Base-by-base conservation (phyloP, 164 flowering plant species). In the Cinnamomum micranthum region DNA sequence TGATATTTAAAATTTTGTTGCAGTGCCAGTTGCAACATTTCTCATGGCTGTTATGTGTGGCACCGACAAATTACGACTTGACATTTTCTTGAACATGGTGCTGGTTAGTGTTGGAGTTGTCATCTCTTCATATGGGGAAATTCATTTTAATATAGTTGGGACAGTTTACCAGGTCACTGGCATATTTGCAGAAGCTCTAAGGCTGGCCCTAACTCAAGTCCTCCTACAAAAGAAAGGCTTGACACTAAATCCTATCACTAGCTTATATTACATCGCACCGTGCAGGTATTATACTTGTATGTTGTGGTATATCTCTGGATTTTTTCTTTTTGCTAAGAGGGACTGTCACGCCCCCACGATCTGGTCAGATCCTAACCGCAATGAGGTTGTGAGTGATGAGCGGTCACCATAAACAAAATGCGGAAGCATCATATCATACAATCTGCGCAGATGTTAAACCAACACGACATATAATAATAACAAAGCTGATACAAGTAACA, bases 1-100 rank as follows among this genome's bases (percentile, higher is more conserved):
- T 17, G 28, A 27, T 31, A 59, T 79, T n/a, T 51, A 74, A 27
- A 52, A 4, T 74, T 33, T 2, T 68, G 5, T 12, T 85, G 24
- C 94, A 95, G 99, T 93, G 99, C 99, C 99, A 14, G 99, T 95
- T 78, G 99, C 99, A 71, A 95, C 99, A 51, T 92, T 92, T 84
- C 71, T 90, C 63, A 88, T 93, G 98, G 99, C 98, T 77, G 94
- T 95, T 83, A 31, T 95, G 71, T 95, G 99, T 80, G 99, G 98
- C 78, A 95, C 97, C 58, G 99, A 95, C 84, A 91, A 84, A 74
- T 74, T 89, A 82, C 87, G 97, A 87, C 93, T 95, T 58, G 99
- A 95, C 73, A 87, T 95, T 76, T 91, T 95, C 91, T 82, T 82
- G 81, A 95, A 95, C 87, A 92, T 95, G 99, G 68, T 95, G 85